Conservation (phyloP, 2,329 filamentous ascomycete genomes). For the Fusarium protoensiforme region DNA sequence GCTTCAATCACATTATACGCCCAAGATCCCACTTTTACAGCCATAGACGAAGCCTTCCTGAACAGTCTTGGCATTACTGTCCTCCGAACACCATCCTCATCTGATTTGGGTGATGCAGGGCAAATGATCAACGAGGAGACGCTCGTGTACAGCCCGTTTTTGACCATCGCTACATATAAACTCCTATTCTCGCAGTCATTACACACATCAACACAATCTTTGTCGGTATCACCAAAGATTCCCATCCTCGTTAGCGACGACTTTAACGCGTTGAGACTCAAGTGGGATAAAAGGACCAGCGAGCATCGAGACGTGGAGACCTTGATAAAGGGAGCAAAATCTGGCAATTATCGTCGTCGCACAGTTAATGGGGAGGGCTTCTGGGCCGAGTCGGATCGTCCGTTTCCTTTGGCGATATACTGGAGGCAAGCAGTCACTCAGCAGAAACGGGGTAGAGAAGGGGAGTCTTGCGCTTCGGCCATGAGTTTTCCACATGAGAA, state of each 20-base stretch:
- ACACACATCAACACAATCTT: neutral
- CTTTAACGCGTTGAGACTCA: conserved; percentile 37
- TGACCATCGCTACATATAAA: conserved; percentile 38
- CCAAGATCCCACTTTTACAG: conserved; percentile 39
- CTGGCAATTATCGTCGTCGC: conserved; percentile 30
- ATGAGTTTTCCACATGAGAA: neutral
- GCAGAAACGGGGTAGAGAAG: neutral
- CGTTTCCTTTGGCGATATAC: conserved; percentile 40
- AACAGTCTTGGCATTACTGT: conserved; percentile 26
- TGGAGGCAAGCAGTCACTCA: conserved; percentile 20
- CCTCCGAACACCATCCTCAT: conserved; percentile 29
- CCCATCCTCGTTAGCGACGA: conserved; percentile 39
- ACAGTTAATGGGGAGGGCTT: conserved; percentile 36
- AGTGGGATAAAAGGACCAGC: conserved; percentile 39
- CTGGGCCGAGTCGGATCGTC: conserved; percentile 29
- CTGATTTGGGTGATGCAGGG: conserved; percentile 34
- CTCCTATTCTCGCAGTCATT: conserved; percentile 12
- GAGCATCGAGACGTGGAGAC: conserved; percentile 37
- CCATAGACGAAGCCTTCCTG: conserved; percentile 33
- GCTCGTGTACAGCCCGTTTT: conserved; percentile 39
- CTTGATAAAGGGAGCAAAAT: conserved; percentile 27
- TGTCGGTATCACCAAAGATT: neutral
- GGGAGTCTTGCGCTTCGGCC: neutral
- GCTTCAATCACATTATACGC: conserved; percentile 19
- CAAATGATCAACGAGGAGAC: conserved; percentile 34